A percentile compares a stretch with the other conserved stretches of the same genome.
phyloP scores from a whole-genome alignment of 2,329 filamentous ascomycete species.

The Rutstroemia sp. region DNA sequence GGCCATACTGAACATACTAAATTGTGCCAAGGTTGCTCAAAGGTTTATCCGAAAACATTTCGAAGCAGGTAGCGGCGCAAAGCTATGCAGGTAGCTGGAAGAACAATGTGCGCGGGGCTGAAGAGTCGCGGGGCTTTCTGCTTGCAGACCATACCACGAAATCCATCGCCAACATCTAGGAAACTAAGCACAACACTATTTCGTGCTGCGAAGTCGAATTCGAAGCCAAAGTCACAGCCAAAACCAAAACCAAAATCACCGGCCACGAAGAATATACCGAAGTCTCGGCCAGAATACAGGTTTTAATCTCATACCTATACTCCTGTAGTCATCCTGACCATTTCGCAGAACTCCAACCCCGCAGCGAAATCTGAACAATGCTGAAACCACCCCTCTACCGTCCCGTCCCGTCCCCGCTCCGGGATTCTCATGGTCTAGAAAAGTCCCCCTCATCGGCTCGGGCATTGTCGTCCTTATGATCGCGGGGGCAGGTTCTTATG shows the following conservation, averaged over 20 bases:
- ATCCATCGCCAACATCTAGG: background rate
- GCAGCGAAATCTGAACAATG: conserved; percentile 6
- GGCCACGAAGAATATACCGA: background rate
- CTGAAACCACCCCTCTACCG: background rate
- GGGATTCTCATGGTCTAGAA: conserved; percentile 15
- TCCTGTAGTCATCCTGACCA: background rate
- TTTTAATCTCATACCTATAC: background rate
- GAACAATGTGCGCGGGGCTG: background rate
- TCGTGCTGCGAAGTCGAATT: background rate
- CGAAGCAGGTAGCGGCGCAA: too few relatives aligned
- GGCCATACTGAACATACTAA: too few relatives aligned
- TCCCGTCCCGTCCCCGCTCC: background rate
- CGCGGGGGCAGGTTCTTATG: conserved; percentile 27
- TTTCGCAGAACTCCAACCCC: conserved; percentile 16
- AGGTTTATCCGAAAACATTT: too few relatives aligned
- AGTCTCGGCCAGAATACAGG: conserved; percentile 3
- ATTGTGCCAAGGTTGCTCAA: too few relatives aligned
- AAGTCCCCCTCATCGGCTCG: conserved; percentile 20
- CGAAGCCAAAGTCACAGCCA: background rate
- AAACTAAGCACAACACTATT: conserved; percentile 4
- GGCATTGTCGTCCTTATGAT: conserved; percentile 2
- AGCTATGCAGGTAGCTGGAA: conserved; percentile 2
- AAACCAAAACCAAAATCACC: background rate
- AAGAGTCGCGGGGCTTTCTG: background rate
- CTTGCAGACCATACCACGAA: background rate